Percentiles rank a stretch among this genome's conserved stretches.
These are phyloP conservation scores for Aspergillus diversus DNA, from an alignment of 495 filamentous ascomycete genomes.

Conservation along the genomic window DNA sequence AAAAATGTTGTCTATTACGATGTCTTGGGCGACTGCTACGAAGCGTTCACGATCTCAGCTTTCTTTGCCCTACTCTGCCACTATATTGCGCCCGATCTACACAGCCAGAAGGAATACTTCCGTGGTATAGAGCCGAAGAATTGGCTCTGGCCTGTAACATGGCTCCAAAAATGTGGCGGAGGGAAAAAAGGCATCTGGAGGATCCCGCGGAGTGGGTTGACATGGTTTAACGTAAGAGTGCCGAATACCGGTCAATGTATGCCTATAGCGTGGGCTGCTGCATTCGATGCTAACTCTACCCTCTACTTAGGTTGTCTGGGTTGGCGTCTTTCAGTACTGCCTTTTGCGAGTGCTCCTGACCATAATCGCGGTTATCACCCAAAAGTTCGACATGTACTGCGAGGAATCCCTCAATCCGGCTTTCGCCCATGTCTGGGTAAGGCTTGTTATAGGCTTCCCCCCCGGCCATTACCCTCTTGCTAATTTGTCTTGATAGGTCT, in stretches of 20 bases:
- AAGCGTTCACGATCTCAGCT: slow-evolving; percentile 87
- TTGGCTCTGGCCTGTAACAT: slow-evolving; percentile 75
- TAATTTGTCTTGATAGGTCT: slow-evolving; percentile 49
- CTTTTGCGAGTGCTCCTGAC: slow-evolving; percentile 86
- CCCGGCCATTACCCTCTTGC: slow-evolving; percentile 5
- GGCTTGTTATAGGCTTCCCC: slow-evolving; percentile 22
- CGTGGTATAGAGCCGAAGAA: slow-evolving; percentile 64
- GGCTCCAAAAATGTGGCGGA: slow-evolving; percentile 68
- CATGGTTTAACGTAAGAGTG: slow-evolving; percentile 79
- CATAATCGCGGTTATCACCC: slow-evolving; percentile 72
- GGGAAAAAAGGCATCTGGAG: slow-evolving; percentile 69
- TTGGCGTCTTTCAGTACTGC: slow-evolving; percentile 88
- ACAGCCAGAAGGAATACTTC: slow-evolving; percentile 89
- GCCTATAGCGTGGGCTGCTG: neutral
- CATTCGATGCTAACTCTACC: slow-evolving; percentile 12
- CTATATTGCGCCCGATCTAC: slow-evolving; percentile 79
- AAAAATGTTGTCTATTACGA: slow-evolving; percentile 81
- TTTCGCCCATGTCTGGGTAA: slow-evolving; percentile 84
- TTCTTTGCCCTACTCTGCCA: slow-evolving; percentile 90
- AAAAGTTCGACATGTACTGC: slow-evolving; percentile 73
- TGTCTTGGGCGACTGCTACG: slow-evolving; percentile 83
- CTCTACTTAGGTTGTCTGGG: slow-evolving; percentile 70
- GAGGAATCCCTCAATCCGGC: slow-evolving; percentile 74
- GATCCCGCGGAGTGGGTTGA: slow-evolving; percentile 79
- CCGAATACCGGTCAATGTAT: neutral